These are phyloP conservation scores for Yarrowia sp. DNA, from an alignment of 805 yeast genomes.

Conservation along the genomic window DNA sequence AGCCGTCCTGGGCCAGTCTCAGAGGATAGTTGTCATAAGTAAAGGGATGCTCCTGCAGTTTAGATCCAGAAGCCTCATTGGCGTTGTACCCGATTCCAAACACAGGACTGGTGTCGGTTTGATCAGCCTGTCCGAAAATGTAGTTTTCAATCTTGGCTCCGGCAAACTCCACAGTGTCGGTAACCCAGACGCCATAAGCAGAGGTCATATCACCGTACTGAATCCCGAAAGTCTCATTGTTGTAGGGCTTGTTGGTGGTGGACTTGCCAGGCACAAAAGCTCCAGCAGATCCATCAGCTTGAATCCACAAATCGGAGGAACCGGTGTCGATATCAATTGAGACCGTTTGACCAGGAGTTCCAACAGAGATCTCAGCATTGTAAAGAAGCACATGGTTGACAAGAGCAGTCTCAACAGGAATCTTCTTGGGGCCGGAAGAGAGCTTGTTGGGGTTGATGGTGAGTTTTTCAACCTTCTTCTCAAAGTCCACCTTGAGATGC, in stretches of 20 bases:
- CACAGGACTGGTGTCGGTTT: constrained; percentile 21
- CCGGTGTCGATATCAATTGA: constrained; percentile 64
- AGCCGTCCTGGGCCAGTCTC: constrained; percentile 41
- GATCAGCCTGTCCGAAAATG: constrained; percentile 28
- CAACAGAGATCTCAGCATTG: constrained; percentile 40
- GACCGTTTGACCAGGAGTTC: constrained; percentile 55
- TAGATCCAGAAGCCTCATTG: constrained; percentile 31
- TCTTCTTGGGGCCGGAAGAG: neutral
- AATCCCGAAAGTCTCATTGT: constrained; percentile 33
- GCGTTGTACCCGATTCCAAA: constrained; percentile 31
- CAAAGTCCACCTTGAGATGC: constrained; percentile 1
- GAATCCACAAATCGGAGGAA: constrained; percentile 65
- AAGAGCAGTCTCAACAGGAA: neutral
- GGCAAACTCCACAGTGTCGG: constrained; percentile 54
- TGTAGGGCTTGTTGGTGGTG: constrained; percentile 33
- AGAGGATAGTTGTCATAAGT: constrained; percentile 39
- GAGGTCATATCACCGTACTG: constrained; percentile 40
- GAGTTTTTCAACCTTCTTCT: neutral
- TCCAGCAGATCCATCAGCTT: constrained; percentile 22
- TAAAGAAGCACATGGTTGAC: neutral
- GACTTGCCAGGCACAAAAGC: neutral
- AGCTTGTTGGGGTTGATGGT: neutral
- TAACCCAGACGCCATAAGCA: constrained; percentile 54
- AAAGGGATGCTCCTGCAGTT: constrained; percentile 15
- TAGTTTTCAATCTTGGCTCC: constrained; percentile 44